phyloP scores from a whole-genome alignment of 345 rosid genomes.

The Lenwebbia sp. region DNA sequence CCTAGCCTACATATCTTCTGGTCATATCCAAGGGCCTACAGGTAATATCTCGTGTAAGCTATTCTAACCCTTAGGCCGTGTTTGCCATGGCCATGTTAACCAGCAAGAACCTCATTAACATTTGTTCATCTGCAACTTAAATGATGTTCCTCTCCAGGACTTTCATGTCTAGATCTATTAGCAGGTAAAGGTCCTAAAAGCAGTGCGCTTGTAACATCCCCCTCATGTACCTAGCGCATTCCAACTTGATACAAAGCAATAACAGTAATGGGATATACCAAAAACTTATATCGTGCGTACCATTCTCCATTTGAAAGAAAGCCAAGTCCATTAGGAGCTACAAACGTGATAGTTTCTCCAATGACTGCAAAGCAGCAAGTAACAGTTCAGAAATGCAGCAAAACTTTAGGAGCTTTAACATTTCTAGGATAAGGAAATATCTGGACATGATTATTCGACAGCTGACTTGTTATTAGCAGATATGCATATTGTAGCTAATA shows the following conservation, averaged over 20 bases:
- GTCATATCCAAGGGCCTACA: background rate
- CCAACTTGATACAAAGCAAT: background rate
- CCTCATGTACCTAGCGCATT: background rate
- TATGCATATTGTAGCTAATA: background rate
- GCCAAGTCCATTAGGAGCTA: conserved; percentile 45
- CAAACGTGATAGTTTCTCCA: conserved; percentile 87
- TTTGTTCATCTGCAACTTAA: background rate
- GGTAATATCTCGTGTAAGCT: background rate
- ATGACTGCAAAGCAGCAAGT: conserved; percentile 48
- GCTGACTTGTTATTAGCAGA: background rate
- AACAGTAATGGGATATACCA: background rate
- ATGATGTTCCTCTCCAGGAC: background rate
- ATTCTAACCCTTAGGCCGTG: background rate
- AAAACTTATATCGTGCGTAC: conserved; percentile 20
- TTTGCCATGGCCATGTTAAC: background rate
- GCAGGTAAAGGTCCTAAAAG: background rate
- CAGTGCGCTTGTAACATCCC: background rate
- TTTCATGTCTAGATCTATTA: background rate
- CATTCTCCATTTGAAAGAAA: conserved; percentile 96
- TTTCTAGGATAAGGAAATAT: background rate
- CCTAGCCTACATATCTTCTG: background rate
- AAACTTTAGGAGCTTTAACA: background rate
- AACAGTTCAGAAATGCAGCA: background rate
- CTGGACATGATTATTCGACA: background rate
- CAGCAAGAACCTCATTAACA: background rate